These are phyloP conservation scores for Cytospora paraplurivora DNA, from an alignment of 2,329 filamentous ascomycete genomes.

Conservation along the genomic window DNA sequence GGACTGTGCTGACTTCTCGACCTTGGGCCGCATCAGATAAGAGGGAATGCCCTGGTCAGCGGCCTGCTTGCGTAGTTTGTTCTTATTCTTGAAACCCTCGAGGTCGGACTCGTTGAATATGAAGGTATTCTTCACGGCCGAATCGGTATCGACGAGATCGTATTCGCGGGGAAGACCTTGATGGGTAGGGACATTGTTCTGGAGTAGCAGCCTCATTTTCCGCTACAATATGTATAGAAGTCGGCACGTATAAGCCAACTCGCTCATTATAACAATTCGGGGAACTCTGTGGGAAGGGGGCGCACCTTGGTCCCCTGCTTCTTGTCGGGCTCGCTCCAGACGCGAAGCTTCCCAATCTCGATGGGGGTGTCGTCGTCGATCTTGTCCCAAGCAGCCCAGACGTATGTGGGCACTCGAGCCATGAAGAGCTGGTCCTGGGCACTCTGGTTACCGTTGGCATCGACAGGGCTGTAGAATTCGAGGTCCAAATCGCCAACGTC, in stretches of 20 bases:
- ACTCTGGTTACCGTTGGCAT: slow-evolving; percentile 36
- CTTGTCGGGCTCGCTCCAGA: slow-evolving; percentile 54
- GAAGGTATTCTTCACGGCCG: slow-evolving; percentile 77
- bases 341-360: slow-evolving; percentile 73
- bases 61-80: slow-evolving; percentile 57
- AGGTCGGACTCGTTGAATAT: slow-evolving; percentile 94
- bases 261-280: too few relatives aligned
- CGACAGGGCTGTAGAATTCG: slow-evolving; percentile 51
- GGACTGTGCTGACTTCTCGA: slow-evolving; percentile 50
- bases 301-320: slow-evolving; percentile 36
- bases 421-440: slow-evolving; percentile 62
- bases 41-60: slow-evolving; percentile 61
- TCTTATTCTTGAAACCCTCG: slow-evolving; percentile 69
- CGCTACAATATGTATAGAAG: slow-evolving; percentile 35
- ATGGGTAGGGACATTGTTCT: slow-evolving; percentile 65
- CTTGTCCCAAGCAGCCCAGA: slow-evolving; percentile 78
- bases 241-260: background rate
- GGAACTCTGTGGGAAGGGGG: background rate
- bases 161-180: slow-evolving; percentile 85
- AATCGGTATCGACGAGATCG: slow-evolving; percentile 69
- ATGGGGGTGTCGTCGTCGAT: slow-evolving; percentile 82
- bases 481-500: slow-evolving; percentile 62
- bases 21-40: slow-evolving; percentile 51
- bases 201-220: slow-evolving; percentile 67
- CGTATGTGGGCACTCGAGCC: slow-evolving; percentile 74